Evolutionary conservation across 1,139 yeast genomes (phyloP).

Genomic region (Suhomyces kunorum): DNA sequence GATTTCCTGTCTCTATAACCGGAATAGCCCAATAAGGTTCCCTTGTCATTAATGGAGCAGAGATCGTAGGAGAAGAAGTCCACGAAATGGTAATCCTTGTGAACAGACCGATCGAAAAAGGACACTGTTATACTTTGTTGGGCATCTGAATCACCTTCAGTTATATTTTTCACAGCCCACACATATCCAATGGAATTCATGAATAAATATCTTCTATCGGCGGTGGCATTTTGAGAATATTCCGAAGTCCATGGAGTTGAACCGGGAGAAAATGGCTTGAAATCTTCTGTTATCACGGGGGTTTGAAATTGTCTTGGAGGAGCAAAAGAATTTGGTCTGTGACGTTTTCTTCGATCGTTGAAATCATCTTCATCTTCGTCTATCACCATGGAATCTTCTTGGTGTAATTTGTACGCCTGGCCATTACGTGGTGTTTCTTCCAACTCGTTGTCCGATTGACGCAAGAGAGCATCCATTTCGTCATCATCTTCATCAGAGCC

Average conservation of each 20-base stretch:
- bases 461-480: conserved; percentile 25
- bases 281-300: conserved; percentile 8
- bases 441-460: conserved; percentile 21
- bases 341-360: conserved; percentile 29
- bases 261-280: conserved; percentile 67
- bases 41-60: conserved; percentile 70
- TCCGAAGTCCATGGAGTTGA: conserved; percentile 75
- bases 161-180: conserved; percentile 69
- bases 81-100: conserved; percentile 82
- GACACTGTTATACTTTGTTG: conserved; percentile 78
- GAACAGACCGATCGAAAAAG: conserved; percentile 79
- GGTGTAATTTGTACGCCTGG: conserved; percentile 22
- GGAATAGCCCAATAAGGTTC: conserved; percentile 61
- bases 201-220: conserved; percentile 69
- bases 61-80: conserved; percentile 72
- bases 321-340: conserved; percentile 23
- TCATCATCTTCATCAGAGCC: conserved; percentile 27
- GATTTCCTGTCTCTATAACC: conserved; percentile 26
- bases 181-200: conserved; percentile 83
- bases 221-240: conserved; percentile 26
- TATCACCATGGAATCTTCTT: conserved; percentile 39
- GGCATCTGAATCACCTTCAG: conserved; percentile 19
- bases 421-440: conserved; percentile 4
- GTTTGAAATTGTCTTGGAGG: conserved; percentile 7
- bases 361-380: conserved; percentile 36